These are phyloP conservation scores for Lachnellula willkommii DNA, from an alignment of 2,329 filamentous ascomycete genomes.

Conservation along the genomic window DNA sequence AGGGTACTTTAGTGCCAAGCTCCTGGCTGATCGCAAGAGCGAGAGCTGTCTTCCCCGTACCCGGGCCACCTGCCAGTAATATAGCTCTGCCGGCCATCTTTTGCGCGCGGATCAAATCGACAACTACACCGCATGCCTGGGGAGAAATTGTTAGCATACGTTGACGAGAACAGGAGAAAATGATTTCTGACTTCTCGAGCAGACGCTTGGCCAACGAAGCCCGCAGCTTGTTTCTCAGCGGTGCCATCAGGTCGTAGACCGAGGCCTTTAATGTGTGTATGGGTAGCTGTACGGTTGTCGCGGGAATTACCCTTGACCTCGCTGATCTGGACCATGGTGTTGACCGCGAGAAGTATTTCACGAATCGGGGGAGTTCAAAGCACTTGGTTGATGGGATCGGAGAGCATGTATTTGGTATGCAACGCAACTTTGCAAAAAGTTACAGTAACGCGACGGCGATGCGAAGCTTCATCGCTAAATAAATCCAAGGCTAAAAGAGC, in stretches of 20 bases:
- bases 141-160: conserved; percentile 70
- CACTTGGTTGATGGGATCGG: background rate
- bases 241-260: conserved; percentile 81
- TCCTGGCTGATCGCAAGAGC: conserved; percentile 95
- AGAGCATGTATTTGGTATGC: background rate
- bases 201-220: conserved; percentile 83
- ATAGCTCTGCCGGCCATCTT: conserved; percentile 97
- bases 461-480: conserved; percentile 4
- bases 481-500: background rate
- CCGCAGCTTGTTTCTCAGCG: conserved; percentile 71
- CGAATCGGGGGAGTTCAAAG: background rate
- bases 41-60: conserved; percentile 94
- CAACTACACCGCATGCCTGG: conserved; percentile 91
- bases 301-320: conserved; percentile 92
- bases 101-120: conserved; percentile 91
- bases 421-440: background rate
- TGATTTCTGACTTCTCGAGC: conserved; percentile 70
- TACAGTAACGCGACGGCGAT: conserved; percentile 1
- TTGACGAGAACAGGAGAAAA: conserved; percentile 46
- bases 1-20: conserved; percentile 94
- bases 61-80: conserved; percentile 86
- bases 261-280: conserved; percentile 96
- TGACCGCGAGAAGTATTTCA: conserved; percentile 14
- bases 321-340: conserved; percentile 79
- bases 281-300: conserved; percentile 91